These are phyloP conservation scores for Tetrahymena borealis DNA, from an alignment of 73 alveolate genomes.

Conservation along the genomic window DNA sequence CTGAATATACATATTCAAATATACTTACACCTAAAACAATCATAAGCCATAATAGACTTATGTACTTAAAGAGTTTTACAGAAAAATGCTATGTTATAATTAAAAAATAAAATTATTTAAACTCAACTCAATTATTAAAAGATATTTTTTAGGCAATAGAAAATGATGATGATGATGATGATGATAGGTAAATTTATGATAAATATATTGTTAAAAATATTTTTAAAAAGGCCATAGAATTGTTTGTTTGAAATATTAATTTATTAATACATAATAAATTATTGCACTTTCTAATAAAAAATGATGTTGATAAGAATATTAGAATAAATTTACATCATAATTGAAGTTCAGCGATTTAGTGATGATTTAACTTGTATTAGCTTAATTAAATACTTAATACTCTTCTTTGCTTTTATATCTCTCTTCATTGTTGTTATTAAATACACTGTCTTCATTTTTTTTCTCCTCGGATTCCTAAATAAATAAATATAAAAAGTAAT, in stretches of 20 bases:
- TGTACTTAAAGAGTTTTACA: not conserved
- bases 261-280: too few relatives aligned
- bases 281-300: too few relatives aligned
- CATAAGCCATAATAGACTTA: conserved; percentile 4
- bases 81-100: not conserved
- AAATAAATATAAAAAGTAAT: too few relatives aligned
- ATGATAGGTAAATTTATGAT: too few relatives aligned
- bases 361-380: not conserved
- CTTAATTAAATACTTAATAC: not conserved
- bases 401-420: not conserved
- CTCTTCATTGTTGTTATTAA: not conserved
- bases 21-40: not conserved
- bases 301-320: too few relatives aligned
- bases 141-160: not conserved
- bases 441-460: conserved; percentile 10
- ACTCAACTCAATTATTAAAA: not conserved
- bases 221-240: too few relatives aligned
- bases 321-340: not conserved
- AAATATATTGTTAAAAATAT: too few relatives aligned
- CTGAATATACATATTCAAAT: not conserved
- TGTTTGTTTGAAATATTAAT: too few relatives aligned
- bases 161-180: too few relatives aligned
- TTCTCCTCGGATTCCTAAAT: not conserved
- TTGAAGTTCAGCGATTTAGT: not conserved
- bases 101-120: not conserved